Percentiles rank a stretch among this genome's conserved stretches.
These are phyloP conservation scores for Pythium periplocum DNA, from an alignment of 352 stramenopile species.

Conservation along the genomic window DNA sequence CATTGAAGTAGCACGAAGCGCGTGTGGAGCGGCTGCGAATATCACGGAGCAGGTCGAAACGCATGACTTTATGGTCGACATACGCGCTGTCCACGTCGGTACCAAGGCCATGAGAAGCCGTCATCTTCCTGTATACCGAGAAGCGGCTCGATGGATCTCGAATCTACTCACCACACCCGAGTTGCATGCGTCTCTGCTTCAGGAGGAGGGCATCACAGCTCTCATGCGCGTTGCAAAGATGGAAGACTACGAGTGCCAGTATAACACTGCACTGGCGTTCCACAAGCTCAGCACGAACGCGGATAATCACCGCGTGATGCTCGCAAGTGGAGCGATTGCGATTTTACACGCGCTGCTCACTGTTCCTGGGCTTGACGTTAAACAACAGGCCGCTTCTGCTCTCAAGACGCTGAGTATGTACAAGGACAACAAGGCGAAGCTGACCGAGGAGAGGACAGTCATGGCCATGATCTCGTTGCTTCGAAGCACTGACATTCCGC, in stretches of 20 bases:
- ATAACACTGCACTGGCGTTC: conserved; percentile 84
- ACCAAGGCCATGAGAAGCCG: conserved; percentile 86
- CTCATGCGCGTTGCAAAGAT: conserved; percentile 86
- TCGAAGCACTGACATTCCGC: conserved; percentile 60
- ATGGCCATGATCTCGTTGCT: conserved; percentile 79
- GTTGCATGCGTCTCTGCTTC: conserved; percentile 77
- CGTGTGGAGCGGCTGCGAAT: conserved; percentile 90
- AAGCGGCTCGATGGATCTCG: conserved; percentile 85
- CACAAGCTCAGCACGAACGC: conserved; percentile 85
- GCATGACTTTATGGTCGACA: conserved; percentile 81
- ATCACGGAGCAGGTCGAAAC: conserved; percentile 81
- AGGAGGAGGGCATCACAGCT: conserved; percentile 80
- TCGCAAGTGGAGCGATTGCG: conserved; percentile 50
- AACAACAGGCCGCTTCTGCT: conserved; percentile 86
- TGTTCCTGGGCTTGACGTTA: conserved; percentile 66
- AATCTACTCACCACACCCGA: conserved; percentile 87
- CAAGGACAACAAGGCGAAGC: conserved; percentile 86
- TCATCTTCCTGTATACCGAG: conserved; percentile 88
- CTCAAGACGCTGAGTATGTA: conserved; percentile 90
- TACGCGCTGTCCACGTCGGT: conserved; percentile 84
- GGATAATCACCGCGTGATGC: conserved; percentile 60
- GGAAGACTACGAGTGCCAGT: conserved; percentile 90
- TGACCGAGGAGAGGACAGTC: conserved; percentile 86
- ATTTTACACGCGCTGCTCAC: conserved; percentile 72
- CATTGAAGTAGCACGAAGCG: conserved; percentile 89